Evolutionary conservation across 2,329 filamentous ascomycete genomes (phyloP).

Genomic region (Fusarium redolens): DNA sequence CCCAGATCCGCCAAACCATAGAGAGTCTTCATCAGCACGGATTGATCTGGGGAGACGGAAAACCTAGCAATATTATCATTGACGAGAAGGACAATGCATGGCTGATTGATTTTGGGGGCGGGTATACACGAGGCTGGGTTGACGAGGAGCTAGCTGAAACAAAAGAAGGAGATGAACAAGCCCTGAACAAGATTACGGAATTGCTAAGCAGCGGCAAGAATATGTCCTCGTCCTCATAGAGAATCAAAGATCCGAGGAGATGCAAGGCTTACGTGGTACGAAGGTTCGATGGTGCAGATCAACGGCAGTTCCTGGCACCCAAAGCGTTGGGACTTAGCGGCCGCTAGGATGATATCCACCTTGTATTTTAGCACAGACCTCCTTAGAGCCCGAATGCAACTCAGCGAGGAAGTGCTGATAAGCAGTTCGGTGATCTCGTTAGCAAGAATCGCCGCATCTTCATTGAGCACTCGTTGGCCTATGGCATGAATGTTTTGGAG

Average conservation of each 20-base stretch:
- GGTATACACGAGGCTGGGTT: background rate
- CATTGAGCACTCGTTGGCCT: too few relatives aligned
- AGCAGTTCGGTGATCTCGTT: too few relatives aligned
- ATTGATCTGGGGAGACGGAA: background rate
- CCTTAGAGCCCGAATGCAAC: fast-evolving
- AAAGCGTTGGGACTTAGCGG: background rate
- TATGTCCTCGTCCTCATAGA: fast-evolving
- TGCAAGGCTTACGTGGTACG: background rate
- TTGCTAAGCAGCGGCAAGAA: background rate
- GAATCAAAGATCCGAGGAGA: fast-evolving
- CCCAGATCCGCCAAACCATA: fast-evolving
- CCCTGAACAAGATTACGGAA: fast-evolving
- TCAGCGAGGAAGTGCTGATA: too few relatives aligned
- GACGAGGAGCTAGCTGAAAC: fast-evolving
- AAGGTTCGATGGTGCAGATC: background rate
- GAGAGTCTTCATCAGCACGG: background rate
- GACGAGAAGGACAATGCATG: background rate
- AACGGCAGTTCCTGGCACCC: background rate
- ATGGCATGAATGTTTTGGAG: too few relatives aligned
- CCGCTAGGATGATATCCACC: background rate
- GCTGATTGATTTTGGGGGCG: background rate
- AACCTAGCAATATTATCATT: background rate
- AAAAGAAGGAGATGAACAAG: background rate
- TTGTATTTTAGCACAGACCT: fast-evolving
- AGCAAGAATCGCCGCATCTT: too few relatives aligned